Evolutionary conservation across 1,284 basidiomycete genomes (phyloP).

Genomic region (Rhizoctonia solani): DNA sequence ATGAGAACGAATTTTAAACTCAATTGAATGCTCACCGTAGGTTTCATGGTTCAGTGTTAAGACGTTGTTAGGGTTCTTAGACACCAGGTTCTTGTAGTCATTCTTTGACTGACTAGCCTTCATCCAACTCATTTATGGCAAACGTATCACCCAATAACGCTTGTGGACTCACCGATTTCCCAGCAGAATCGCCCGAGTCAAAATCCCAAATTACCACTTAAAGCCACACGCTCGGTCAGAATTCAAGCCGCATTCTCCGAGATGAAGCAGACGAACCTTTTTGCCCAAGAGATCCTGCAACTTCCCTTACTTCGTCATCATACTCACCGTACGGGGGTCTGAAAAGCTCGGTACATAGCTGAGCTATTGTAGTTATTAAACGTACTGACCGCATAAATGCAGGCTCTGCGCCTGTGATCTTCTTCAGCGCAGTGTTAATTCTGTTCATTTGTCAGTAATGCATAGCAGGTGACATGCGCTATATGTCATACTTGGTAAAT

Average conservation of each 20-base stretch:
- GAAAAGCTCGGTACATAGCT: not conserved
- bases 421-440: conserved; percentile 21
- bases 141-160: not conserved
- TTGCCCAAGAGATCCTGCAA: conserved; percentile 26
- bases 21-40: too few species aligned
- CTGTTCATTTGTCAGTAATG: conserved; percentile 7
- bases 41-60: conserved; percentile 39
- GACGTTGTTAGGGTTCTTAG: not conserved
- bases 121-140: not conserved
- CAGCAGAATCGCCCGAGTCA: conserved; percentile 36
- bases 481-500: not conserved
- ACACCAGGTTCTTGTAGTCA: not conserved
- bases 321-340: conserved; percentile 37
- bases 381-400: conserved; percentile 34
- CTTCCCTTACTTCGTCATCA: conserved; percentile 12
- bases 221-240: not conserved
- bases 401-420: conserved; percentile 22
- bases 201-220: conserved; percentile 38
- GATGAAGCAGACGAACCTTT: not conserved
- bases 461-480: not conserved
- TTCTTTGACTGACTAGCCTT: not conserved
- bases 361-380: too few species aligned
- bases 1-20: too few species aligned
- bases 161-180: conserved; percentile 15
- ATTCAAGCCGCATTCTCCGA: not conserved